Evolutionary conservation across 2,329 filamentous ascomycete species (phyloP).

Genomic region (Calonectria naviculata): DNA sequence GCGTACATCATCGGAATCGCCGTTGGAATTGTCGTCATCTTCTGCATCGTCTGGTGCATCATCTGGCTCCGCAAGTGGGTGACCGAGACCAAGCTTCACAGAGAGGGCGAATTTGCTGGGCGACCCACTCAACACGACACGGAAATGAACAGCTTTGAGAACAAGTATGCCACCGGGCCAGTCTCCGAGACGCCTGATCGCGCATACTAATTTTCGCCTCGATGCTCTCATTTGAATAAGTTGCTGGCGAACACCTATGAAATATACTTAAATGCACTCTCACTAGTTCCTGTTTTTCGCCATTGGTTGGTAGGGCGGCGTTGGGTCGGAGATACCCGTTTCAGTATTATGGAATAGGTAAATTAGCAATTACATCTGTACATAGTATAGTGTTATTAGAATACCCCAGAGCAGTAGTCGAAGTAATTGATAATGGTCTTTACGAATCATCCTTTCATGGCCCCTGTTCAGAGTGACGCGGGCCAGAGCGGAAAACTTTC

Average conservation of each 20-base stretch:
- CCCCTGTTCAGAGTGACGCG: background rate
- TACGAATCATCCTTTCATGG: background rate
- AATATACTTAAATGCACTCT: background rate
- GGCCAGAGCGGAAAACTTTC: background rate
- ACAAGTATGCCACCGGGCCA: slow-evolving; percentile 32
- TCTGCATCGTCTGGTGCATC: slow-evolving; percentile 60
- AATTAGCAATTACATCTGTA: background rate
- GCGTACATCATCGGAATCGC: slow-evolving; percentile 73
- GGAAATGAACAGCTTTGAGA: slow-evolving; percentile 40
- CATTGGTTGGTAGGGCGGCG: slow-evolving; percentile 7
- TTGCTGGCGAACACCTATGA: background rate
- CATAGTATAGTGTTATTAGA: background rate
- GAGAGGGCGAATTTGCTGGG: slow-evolving; percentile 54
- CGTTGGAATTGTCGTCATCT: slow-evolving; percentile 63
- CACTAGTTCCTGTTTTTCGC: background rate
- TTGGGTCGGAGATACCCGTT: slow-evolving; percentile 10
- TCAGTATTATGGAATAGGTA: slow-evolving; percentile 23
- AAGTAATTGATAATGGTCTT: background rate
- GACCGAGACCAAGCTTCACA: slow-evolving; percentile 58
- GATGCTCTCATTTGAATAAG: background rate
- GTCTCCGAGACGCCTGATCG: slow-evolving; percentile 31
- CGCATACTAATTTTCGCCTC: slow-evolving; percentile 14
- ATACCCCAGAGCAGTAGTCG: slow-evolving; percentile 7
- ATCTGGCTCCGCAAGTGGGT: slow-evolving; percentile 63
- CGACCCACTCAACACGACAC: slow-evolving; percentile 37